phyloP scores from a whole-genome alignment of 2,329 filamentous ascomycete genomes.

The Neonectria ditissima region DNA sequence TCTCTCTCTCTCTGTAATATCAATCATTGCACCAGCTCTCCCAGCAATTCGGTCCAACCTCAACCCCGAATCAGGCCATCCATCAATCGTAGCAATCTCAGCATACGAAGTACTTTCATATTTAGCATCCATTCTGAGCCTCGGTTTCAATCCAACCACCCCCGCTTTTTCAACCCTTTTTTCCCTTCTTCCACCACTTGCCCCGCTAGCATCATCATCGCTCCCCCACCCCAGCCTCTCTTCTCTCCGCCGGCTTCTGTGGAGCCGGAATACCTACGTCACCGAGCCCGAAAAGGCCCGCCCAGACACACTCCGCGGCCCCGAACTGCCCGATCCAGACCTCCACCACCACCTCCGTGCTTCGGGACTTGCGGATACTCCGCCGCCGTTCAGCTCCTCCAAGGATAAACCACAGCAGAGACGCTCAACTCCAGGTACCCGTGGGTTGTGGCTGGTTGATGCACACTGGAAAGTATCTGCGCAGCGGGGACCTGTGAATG shows the following conservation, averaged over 20 bases:
- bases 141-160: not conserved
- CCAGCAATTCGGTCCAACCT: not conserved
- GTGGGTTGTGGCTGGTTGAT: not conserved
- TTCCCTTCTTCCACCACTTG: constrained; percentile 9
- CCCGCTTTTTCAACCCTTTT: constrained; percentile 1
- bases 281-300: constrained; percentile 13
- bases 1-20: not conserved
- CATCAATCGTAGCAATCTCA: not conserved
- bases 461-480: not conserved
- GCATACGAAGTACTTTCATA: not conserved
- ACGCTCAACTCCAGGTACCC: not conserved
- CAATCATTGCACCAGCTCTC: not conserved
- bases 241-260: not conserved
- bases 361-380: not conserved
- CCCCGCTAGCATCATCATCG: constrained; percentile 29
- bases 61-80: constrained; percentile 1
- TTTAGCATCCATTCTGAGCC: not conserved
- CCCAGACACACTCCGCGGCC: constrained; percentile 8
- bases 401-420: not conserved
- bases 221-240: not conserved
- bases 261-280: constrained; percentile 22
- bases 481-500: not conserved
- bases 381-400: not conserved
- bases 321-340: constrained; percentile 25
- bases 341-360: constrained; percentile 7